Evolutionary conservation across 2,329 filamentous ascomycete genomes (phyloP).

Genomic region (Cordyceps cateniannulata): DNA sequence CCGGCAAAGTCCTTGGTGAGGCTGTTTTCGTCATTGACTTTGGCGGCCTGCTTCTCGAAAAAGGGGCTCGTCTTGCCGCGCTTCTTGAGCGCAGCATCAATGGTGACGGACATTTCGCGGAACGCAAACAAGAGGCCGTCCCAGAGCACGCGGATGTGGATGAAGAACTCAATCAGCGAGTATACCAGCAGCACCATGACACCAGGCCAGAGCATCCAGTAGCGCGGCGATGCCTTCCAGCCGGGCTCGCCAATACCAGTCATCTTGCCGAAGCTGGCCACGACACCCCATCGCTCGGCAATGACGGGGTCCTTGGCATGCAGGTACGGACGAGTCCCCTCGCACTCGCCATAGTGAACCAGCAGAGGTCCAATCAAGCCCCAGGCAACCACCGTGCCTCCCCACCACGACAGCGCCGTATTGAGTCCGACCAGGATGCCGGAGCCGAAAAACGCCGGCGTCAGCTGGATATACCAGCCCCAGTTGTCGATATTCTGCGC

Average conservation of each 20-base stretch:
- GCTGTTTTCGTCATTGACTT: conserved; percentile 23
- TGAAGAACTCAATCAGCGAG: conserved; percentile 33
- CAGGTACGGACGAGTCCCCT: conserved; percentile 30
- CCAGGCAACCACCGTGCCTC: conserved; percentile 49
- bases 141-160: conserved; percentile 32
- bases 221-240: conserved; percentile 31
- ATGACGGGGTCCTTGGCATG: conserved; percentile 19
- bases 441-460: conserved; percentile 55
- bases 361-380: conserved; percentile 42
- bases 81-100: conserved; percentile 26
- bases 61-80: conserved; percentile 26
- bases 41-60: conserved; percentile 30
- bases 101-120: conserved; percentile 22
- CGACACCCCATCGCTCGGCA: conserved; percentile 22
- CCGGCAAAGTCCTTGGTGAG: conserved; percentile 34
- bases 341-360: conserved; percentile 43
- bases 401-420: conserved; percentile 51
- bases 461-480: conserved; percentile 55
- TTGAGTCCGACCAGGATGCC: conserved; percentile 47
- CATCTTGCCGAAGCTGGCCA: conserved; percentile 27
- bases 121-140: conserved; percentile 29
- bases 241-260: conserved; percentile 20
- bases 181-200: conserved; percentile 38
- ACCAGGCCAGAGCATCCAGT: conserved; percentile 39
- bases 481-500: conserved; percentile 52